These are phyloP conservation scores for Patellifolia procumbens DNA, from an alignment of 179 eudicot species.

Conservation along the genomic window DNA sequence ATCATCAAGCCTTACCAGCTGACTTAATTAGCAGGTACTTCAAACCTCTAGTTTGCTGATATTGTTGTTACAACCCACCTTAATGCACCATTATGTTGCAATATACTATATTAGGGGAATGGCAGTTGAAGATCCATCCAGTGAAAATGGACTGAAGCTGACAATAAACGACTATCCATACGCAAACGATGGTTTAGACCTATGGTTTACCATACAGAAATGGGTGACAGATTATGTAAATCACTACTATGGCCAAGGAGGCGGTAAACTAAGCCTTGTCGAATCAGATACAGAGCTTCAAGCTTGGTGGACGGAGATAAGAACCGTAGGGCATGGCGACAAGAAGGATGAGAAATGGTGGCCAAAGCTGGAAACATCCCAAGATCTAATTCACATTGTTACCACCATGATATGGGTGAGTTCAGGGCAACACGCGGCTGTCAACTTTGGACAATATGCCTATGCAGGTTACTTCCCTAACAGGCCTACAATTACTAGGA, in stretches of 20 bases:
- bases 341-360: constrained; percentile 77
- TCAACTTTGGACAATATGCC: constrained; percentile 75
- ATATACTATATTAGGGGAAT: constrained; percentile 13
- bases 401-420: constrained; percentile 71
- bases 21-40: constrained; percentile 56
- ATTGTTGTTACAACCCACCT: too few relatives aligned
- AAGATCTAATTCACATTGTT: constrained; percentile 49
- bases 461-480: constrained; percentile 70
- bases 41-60: neutral
- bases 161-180: constrained; percentile 73
- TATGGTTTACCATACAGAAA: constrained; percentile 60
- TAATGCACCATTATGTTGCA: too few relatives aligned
- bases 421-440: constrained; percentile 79
- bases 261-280: constrained; percentile 11
- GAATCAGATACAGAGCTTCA: constrained; percentile 59
- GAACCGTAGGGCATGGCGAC: constrained; percentile 63
- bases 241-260: constrained; percentile 43
- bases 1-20: constrained; percentile 53
- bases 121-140: constrained; percentile 60
- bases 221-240: constrained; percentile 65
- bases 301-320: constrained; percentile 74
- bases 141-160: constrained; percentile 68
- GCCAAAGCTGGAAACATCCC: constrained; percentile 56
- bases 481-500: constrained; percentile 54
- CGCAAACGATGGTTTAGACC: constrained; percentile 63